Conservation (phyloP, 2,329 filamentous ascomycete genomes). For the Ascochyta viciae-villosae region DNA sequence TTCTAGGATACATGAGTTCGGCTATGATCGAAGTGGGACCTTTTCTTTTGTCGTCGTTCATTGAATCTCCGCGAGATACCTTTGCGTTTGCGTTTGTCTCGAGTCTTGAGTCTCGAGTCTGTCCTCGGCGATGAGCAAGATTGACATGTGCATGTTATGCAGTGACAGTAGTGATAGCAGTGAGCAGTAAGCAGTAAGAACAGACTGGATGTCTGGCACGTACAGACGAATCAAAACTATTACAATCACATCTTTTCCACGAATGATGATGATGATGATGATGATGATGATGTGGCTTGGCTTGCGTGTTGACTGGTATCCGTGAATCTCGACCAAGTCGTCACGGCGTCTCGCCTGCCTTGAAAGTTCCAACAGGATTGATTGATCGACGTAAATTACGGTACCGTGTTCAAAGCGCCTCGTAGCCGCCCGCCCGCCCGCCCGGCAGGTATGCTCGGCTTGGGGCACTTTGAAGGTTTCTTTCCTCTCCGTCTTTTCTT, state of each 20-base stretch:
- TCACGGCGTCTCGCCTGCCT: no score
- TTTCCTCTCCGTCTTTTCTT: no score
- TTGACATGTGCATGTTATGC: background rate
- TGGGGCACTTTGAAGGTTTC: background rate
- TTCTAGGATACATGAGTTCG: conserved; percentile 15
- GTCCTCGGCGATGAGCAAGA: conserved; percentile 13
- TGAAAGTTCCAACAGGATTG: no score
- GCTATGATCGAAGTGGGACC: conserved; percentile 4
- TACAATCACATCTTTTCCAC: background rate
- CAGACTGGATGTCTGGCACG: conserved; percentile 3
- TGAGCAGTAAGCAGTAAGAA: background rate
- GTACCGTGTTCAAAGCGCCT: no score
- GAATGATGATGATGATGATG: no score
- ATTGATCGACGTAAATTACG: no score
- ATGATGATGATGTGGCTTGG: no score
- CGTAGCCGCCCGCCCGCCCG: no score
- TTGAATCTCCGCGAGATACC: conserved; percentile 21
- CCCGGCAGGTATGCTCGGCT: background rate
- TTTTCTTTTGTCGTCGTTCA: conserved; percentile 12
- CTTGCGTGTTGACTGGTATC: no score
- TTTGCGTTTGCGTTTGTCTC: conserved; percentile 8
- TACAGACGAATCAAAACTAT: conserved; percentile 3
- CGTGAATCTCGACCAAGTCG: no score
- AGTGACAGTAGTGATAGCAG: background rate
- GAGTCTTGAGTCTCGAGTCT: background rate